Base-by-base conservation (phyloP, 2,329 filamentous ascomycete genomes). In the Leptodontidium sp. region DNA sequence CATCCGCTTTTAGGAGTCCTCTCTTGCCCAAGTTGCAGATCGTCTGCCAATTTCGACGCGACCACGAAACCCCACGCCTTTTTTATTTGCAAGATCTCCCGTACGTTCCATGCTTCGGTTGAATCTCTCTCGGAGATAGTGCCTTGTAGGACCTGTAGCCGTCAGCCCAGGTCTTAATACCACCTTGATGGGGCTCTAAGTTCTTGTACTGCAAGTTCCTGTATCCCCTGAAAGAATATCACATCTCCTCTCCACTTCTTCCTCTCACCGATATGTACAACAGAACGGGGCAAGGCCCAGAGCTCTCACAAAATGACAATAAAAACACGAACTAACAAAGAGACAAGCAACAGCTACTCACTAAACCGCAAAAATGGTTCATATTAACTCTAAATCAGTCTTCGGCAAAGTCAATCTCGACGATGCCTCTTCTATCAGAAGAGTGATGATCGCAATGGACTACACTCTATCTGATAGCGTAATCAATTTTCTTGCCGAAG, bases 331-430 rank as follows among this genome's bases (percentile, higher is more conserved):
- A 2, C 53, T 35, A 17, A 58, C 53, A 3, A n/a, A 21, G 11
- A n/a, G 29, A n/a, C 1, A 12, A 38, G 8, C 57, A 38, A 26
- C 45, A 47, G 45, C 5, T 14, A 38, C 12, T 2, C 43, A 53
- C 52, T 7, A 7, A 61, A 21, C 17, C 43, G 26, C 17, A 40
- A 61, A 35, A 24, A 66, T 61, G 53, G 55, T 66, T 1, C 40
- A 17, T 12, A 26, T 52, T 26, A 66, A 43, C 12, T 2, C 12
- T 0, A 17, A 17, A 26, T 58, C 29, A 0, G 40, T 61, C 12
- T 66, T 66, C 14, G 3, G 24, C 5, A 43, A 14, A 7, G 14
- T 66, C n/a, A 45, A 66, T 32, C 45, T 66, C 21, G 64, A 61
- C 4, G 43, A 66, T 61, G 55, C n/a, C 1, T 45, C 40, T 8